phyloP scores from a whole-genome alignment of 2,329 filamentous ascomycete genomes.

The Colletotrichum euphorbiae region DNA sequence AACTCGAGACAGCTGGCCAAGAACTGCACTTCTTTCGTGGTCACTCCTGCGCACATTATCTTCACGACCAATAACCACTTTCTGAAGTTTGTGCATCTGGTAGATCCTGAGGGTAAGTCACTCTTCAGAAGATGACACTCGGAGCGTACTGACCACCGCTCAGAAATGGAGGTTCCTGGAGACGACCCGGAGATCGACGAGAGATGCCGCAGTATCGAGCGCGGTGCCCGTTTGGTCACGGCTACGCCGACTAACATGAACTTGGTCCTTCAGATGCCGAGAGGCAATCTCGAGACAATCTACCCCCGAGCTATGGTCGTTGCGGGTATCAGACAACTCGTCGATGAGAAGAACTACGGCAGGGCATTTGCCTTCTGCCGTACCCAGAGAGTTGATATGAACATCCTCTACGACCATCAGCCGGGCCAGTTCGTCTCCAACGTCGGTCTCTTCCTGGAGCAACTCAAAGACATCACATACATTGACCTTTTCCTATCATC shows the following conservation, averaged over 20 bases:
- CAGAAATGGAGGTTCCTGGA: constrained; percentile 82
- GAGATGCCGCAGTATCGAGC: constrained; percentile 89
- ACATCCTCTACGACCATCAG: constrained; percentile 94
- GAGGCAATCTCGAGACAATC: constrained; percentile 95
- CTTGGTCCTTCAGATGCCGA: constrained; percentile 91
- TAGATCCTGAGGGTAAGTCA: constrained; percentile 69
- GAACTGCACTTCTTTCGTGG: constrained; percentile 91
- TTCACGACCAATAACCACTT: constrained; percentile 94
- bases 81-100: constrained; percentile 92
- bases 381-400: constrained; percentile 96
- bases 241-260: constrained; percentile 90
- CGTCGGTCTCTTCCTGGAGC: constrained; percentile 81
- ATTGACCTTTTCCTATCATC: constrained; percentile 94
- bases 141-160: constrained; percentile 41
- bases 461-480: constrained; percentile 83
- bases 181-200: constrained; percentile 95
- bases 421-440: constrained; percentile 85
- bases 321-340: constrained; percentile 84
- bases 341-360: constrained; percentile 84
- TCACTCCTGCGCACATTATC: constrained; percentile 85
- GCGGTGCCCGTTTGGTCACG: constrained; percentile 87
- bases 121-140: neutral
- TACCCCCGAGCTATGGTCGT: constrained; percentile 93
- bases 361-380: constrained; percentile 89
- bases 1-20: constrained; percentile 79